These are phyloP conservation scores for Penicillium maclennaniae DNA, from an alignment of 495 filamentous ascomycete genomes.

Conservation along the genomic window DNA sequence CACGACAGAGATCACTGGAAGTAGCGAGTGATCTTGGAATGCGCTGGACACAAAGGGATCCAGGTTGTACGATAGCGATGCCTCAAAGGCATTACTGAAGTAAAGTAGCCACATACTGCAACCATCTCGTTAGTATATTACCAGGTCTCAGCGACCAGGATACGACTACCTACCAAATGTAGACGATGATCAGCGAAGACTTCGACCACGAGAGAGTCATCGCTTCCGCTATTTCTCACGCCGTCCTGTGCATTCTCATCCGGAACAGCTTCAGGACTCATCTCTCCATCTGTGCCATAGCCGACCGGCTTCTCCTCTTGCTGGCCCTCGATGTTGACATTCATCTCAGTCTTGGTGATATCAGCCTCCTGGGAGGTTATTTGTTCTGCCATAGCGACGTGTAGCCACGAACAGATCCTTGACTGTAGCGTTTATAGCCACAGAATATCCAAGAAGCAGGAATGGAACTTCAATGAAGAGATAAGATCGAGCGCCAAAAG, in stretches of 20 bases:
- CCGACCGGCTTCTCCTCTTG: background rate
- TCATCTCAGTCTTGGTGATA: background rate
- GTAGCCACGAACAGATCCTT: background rate
- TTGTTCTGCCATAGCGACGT: conserved; percentile 4
- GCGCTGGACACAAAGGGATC: conserved; percentile 36
- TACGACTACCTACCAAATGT: conserved; percentile 1
- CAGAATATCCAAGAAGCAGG: background rate
- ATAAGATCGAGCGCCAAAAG: background rate
- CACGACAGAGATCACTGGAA: conserved; percentile 53
- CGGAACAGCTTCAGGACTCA: conserved; percentile 1
- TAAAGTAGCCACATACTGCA: conserved; percentile 38
- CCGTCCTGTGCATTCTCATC: conserved; percentile 25
- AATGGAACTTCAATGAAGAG: background rate
- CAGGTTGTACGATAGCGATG: conserved; percentile 22
- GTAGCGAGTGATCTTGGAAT: conserved; percentile 53
- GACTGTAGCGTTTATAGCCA: background rate
- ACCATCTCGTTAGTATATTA: background rate
- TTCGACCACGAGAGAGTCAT: conserved; percentile 31
- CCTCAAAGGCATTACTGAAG: conserved; percentile 40
- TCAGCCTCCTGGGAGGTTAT: background rate
- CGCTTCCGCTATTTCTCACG: conserved; percentile 34
- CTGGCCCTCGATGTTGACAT: conserved; percentile 4
- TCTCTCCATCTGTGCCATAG: background rate
- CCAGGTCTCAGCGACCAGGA: background rate
- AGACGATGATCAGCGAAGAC: conserved; percentile 29